Evolutionary conservation across 352 stramenopile species (phyloP), one percentile per base, ranked within the genome.

Genomic region (Phytophthora sojae): DNA sequence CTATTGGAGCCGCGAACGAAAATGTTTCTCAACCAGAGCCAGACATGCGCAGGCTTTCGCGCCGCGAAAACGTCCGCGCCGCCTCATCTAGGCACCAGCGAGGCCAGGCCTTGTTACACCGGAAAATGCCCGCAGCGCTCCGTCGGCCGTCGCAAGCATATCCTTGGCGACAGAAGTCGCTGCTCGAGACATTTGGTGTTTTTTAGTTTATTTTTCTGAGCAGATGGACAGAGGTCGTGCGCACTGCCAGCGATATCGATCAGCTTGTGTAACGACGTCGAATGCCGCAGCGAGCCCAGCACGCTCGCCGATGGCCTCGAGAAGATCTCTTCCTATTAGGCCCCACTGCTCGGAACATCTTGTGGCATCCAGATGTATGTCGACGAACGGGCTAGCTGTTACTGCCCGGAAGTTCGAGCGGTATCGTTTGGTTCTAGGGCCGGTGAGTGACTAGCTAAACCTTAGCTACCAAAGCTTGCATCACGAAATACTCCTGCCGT

Each of bases 1-100:
- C 39, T 47, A 47, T 47, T 47, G 39, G 39, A 19, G 39, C 39
- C 39, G 39, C 39, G 39, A 47, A 47, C 39, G 39, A 47, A 47
- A 47, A 47, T 47, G 15, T 47, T 47, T 17, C 39, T 17, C 21
- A 21, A 21, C 21, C 21, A 6, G 39, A 47, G 39, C 39, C 39
- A 47, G 14, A 47, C 4, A 47, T 21, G 15, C 39, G 39, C 12
- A 47, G 5, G 17, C 14, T 15, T 44, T 30, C 9, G 39, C 6
- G 39, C 39, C 39, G 39, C 39, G 39, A 47, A 19, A 47, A 47
- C 12, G 39, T 14, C 17, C 39, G 39, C 14, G 3, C 15, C 12
- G 39, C 39, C 39, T 47, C 14, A 47, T 47, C 39, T 19, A 47
- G 7, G 39, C 14, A 19, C 14, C 6, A 7, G 39, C 39, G 39